Conservation (phyloP, 2,329 filamentous ascomycete genomes). For the Trichoderma endophyticum region DNA sequence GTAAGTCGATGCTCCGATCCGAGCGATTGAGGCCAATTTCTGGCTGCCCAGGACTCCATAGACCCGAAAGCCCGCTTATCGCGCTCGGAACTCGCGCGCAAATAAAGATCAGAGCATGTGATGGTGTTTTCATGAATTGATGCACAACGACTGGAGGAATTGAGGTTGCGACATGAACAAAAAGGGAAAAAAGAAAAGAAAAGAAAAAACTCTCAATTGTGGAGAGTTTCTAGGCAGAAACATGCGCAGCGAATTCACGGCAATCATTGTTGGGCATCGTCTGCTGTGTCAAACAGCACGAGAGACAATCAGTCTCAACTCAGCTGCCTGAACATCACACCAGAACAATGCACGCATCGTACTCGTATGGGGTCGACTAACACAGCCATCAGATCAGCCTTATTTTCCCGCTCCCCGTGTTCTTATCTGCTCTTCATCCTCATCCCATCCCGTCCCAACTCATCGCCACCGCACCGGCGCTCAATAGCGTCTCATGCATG, state of each 20-base stretch:
- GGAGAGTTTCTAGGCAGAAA: neutral
- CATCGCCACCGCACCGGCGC: neutral
- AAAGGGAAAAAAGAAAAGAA: neutral
- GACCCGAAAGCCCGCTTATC: neutral
- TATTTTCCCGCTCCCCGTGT: neutral
- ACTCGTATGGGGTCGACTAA: too few relatives aligned
- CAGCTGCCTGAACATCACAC: neutral
- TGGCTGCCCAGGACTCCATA: neutral
- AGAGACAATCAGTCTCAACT: too few relatives aligned
- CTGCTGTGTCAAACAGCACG: neutral
- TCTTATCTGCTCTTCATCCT: neutral
- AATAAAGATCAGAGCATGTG: neutral
- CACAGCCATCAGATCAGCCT: neutral
- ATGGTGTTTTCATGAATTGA: neutral
- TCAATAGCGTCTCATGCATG: conserved; percentile 16
- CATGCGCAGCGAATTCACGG: neutral
- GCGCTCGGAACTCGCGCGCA: neutral
- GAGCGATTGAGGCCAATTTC: neutral
- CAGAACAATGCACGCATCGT: neutral
- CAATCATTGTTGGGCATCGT: neutral
- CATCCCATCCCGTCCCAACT: neutral
- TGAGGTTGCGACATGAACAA: neutral
- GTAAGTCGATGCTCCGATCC: neutral
- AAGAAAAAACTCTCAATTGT: neutral
- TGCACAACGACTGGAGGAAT: neutral